Percentiles rank a stretch among this genome's conserved stretches.
Conservation (phyloP, 306 rosid species). For the Sphenostylis stenocarpa region DNA sequence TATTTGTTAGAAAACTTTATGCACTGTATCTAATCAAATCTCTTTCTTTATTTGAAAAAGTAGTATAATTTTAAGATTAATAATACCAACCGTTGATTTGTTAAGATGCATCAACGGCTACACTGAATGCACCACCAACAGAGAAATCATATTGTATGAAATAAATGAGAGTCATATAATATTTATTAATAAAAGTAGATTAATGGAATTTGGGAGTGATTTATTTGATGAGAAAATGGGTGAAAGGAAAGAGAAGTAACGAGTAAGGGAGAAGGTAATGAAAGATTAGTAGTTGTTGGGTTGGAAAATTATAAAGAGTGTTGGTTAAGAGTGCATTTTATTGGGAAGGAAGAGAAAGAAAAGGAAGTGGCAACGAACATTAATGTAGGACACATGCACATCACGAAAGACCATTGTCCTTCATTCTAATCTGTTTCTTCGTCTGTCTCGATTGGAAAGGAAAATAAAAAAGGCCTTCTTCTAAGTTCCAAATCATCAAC, state of each 20-base stretch:
- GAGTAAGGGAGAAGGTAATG: background rate
- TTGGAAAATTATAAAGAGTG: background rate
- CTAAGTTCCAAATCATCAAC: conserved; percentile 21
- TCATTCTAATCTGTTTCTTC: background rate
- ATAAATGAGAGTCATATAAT: no score
- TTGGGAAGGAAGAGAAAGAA: background rate
- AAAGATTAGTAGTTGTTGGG: background rate
- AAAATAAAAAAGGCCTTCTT: background rate
- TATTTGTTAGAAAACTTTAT: no score
- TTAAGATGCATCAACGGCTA: background rate
- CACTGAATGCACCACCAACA: background rate
- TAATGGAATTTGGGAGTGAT: no score
- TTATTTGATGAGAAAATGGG: no score
- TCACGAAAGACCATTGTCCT: background rate
- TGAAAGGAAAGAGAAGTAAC: background rate
- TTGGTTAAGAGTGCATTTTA: background rate
- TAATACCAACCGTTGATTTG: background rate
- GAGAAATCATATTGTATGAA: background rate
- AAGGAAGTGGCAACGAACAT: conserved; percentile 8
- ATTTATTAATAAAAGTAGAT: no score
- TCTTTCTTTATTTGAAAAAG: no score
- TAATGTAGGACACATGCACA: background rate
- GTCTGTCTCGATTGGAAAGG: background rate
- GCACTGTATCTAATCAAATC: no score
- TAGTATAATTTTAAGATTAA: background rate